A percentile compares a stretch with the other conserved stretches of the same genome.
These are phyloP conservation scores for Anisodus acutangulus DNA, from an alignment of 257 asterid species.

Conservation along the genomic window DNA sequence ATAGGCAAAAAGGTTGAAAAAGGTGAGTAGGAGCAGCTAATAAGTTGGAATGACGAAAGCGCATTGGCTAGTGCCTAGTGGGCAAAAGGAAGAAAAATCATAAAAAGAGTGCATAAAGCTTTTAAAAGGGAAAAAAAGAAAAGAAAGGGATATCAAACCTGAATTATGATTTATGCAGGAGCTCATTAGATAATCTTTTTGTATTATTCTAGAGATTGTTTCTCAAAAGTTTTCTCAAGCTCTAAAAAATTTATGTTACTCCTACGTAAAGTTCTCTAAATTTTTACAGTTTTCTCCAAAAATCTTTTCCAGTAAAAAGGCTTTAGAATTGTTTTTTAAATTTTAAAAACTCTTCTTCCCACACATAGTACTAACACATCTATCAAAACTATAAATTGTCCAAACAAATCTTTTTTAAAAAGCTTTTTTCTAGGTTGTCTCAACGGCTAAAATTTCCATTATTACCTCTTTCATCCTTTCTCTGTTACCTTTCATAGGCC, in stretches of 20 bases:
- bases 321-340: too few species aligned
- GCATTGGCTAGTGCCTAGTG: constrained; percentile 11
- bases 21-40: constrained; percentile 9
- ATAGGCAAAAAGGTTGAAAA: neutral
- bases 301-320: neutral
- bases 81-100: neutral
- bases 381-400: too few species aligned
- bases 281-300: neutral
- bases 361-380: neutral
- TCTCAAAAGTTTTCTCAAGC: neutral
- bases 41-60: constrained; percentile 24
- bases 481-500: too few species aligned
- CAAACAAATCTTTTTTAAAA: neutral
- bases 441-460: too few species aligned
- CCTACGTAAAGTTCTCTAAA: neutral
- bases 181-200: constrained; percentile 4
- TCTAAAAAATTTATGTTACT: neutral
- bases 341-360: neutral
- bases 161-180: neutral
- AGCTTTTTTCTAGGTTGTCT: too few species aligned
- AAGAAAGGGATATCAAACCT: neutral
- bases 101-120: too few species aligned
- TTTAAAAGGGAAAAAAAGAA: neutral
- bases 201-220: neutral
- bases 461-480: too few species aligned